Conservation (phyloP, 257 asterid genomes). For the Haberlea rhodopensis region DNA sequence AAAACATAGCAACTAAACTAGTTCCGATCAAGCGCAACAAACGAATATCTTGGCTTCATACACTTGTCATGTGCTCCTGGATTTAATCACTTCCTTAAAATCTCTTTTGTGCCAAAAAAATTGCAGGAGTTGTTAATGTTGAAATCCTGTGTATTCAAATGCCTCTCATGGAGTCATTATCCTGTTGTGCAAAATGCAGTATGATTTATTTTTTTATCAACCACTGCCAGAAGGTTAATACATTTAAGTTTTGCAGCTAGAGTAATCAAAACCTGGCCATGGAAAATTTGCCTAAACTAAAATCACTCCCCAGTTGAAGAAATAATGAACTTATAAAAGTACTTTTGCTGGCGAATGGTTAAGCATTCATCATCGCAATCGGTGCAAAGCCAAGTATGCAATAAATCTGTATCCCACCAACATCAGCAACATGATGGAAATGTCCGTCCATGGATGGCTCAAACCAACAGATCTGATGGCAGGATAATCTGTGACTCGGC, state of each 20-base stretch:
- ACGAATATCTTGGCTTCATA: too few relatives aligned
- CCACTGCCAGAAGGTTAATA: slow-evolving; percentile 42
- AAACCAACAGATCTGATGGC: slow-evolving; percentile 71
- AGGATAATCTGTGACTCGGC: slow-evolving; percentile 76
- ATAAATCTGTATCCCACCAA: slow-evolving; percentile 67
- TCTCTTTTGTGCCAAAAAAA: too few relatives aligned
- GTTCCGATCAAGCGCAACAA: too few relatives aligned
- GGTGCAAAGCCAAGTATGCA: slow-evolving; percentile 78
- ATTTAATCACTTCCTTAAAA: too few relatives aligned
- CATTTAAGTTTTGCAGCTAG: slow-evolving; percentile 29
- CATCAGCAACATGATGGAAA: slow-evolving; percentile 67
- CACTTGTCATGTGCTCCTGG: too few relatives aligned
- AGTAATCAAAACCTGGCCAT: slow-evolving; percentile 48
- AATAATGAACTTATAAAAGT: slow-evolving; percentile 32
- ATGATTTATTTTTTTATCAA: slow-evolving; percentile 31
- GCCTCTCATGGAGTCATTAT: too few relatives aligned
- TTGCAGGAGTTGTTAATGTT: too few relatives aligned
- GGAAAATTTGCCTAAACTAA: slow-evolving; percentile 34
- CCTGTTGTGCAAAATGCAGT: too few relatives aligned
- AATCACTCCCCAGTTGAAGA: slow-evolving; percentile 43
- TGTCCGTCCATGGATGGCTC: slow-evolving; percentile 62
- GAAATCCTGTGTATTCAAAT: too few relatives aligned
- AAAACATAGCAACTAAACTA: too few relatives aligned
- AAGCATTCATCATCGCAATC: slow-evolving; percentile 47
- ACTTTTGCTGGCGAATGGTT: slow-evolving; percentile 6